These are phyloP conservation scores for Phaeosphaeriaceae sp. DNA, from an alignment of 2,329 filamentous ascomycete genomes.

Conservation along the genomic window DNA sequence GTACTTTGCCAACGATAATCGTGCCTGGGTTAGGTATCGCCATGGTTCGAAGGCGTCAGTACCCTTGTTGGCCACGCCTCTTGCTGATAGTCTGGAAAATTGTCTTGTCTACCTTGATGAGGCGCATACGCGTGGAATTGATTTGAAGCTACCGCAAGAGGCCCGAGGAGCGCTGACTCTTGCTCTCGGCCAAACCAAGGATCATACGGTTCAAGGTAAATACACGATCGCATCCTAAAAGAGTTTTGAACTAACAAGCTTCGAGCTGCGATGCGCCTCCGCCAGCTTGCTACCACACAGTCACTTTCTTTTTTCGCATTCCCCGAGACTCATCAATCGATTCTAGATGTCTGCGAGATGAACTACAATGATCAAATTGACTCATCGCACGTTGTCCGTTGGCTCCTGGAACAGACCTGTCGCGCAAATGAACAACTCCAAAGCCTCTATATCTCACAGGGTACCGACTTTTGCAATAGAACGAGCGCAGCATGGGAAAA, in stretches of 20 bases:
- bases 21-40: not conserved
- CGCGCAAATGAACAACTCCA: constrained; percentile 62
- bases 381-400: constrained; percentile 61
- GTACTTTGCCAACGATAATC: not conserved
- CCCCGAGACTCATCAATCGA: constrained; percentile 65
- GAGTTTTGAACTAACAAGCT: no score
- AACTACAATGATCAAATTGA: constrained; percentile 38
- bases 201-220: no score
- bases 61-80: not conserved
- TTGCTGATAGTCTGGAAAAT: constrained; percentile 37
- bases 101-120: constrained; percentile 75
- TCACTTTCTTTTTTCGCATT: constrained; percentile 60
- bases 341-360: constrained; percentile 56
- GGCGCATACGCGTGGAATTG: constrained; percentile 71
- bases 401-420: constrained; percentile 70
- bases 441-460: constrained; percentile 64
- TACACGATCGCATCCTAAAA: no score
- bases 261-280: constrained; percentile 67
- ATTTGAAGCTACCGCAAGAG: constrained; percentile 63
- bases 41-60: not conserved
- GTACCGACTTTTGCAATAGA: constrained; percentile 65
- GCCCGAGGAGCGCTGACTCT: no score
- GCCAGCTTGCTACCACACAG: constrained; percentile 63
- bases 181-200: no score
- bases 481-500: constrained; percentile 55